Base-by-base conservation (phyloP, 345 rosid species). In the Linum usitatissimum region DNA sequence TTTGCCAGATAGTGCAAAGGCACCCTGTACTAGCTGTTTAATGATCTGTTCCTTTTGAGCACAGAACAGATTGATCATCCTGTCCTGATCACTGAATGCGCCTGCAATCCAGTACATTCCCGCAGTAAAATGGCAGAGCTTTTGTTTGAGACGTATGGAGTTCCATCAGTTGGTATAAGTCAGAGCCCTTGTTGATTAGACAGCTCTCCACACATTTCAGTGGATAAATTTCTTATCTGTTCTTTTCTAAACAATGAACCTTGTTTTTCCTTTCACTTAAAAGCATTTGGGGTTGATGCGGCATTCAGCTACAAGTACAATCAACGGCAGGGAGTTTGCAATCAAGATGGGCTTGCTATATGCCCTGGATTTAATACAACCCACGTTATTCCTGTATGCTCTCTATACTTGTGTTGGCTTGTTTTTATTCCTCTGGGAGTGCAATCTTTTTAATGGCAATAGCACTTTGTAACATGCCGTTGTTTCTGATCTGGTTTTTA, bases 111-210 rank as follows among this genome's bases (percentile, higher is more conserved):
- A 18, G 84, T 87, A 76, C 81, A 90, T 12, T 93, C 96, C 55
- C 94, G 99, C 49, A 77, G 96, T 78, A 93, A 85, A 86, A 93
- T 93, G 97, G 94, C 97, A 53, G 97, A 93, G 78, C 90, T 93
- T 64, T 91, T 93, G 53, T 93, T 87, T 73, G 91, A 90, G 71
- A 87, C 97, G 60, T 93, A 90, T 75, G 99, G 99, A 64, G 96
- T 90, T 78, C 99, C 97, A 77, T 79, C 97, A 59, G 75, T 92
- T 71, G 97, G 97, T 92, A 92, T 55, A 70, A 63, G 28, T 57
- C 62, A 30, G 9, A 48, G 36, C 28, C 65, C 48, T 57, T 15
- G 3, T 5, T 19, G 31, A 18, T 60, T 23, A 55, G 45, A 38
- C 51, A 40, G 19, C 31, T 59, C 39, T 53, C 31, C 60, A 23